phyloP scores from a whole-genome alignment of 441 rosid species.

The Metrosideros polymorpha region DNA sequence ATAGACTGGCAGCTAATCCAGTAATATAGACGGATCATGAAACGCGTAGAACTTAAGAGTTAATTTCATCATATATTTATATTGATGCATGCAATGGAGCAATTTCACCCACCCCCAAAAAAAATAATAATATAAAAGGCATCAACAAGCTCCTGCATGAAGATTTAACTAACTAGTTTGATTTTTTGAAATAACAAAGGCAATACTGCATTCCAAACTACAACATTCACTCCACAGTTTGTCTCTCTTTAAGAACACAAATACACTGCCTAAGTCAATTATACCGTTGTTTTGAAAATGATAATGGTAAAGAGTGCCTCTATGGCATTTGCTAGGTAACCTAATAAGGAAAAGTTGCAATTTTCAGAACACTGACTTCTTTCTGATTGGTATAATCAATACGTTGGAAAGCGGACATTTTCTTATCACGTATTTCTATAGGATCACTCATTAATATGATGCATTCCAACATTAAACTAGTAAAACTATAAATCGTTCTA shows the following conservation, averaged over 20 bases:
- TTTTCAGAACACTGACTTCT: neutral
- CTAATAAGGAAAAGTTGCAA: neutral
- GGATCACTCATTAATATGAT: neutral
- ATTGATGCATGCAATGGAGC: neutral
- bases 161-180: neutral
- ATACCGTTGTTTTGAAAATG: neutral
- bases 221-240: neutral
- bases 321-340: neutral
- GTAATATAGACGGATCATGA: neutral
- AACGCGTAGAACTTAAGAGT: neutral
- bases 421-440: neutral
- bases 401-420: neutral
- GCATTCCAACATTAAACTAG: neutral
- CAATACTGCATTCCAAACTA: neutral
- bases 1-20: neutral
- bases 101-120: neutral
- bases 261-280: neutral
- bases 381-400: neutral
- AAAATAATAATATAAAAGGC: neutral
- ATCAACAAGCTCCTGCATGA: neutral
- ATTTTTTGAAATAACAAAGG: neutral
- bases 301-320: neutral
- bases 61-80: neutral
- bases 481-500: neutral
- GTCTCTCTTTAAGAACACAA: neutral